Percentiles rank a stretch among this genome's conserved stretches.
Evolutionary conservation across 2,329 filamentous ascomycete genomes (phyloP).

Genomic region (Aspergillus pseudoglaucus): DNA sequence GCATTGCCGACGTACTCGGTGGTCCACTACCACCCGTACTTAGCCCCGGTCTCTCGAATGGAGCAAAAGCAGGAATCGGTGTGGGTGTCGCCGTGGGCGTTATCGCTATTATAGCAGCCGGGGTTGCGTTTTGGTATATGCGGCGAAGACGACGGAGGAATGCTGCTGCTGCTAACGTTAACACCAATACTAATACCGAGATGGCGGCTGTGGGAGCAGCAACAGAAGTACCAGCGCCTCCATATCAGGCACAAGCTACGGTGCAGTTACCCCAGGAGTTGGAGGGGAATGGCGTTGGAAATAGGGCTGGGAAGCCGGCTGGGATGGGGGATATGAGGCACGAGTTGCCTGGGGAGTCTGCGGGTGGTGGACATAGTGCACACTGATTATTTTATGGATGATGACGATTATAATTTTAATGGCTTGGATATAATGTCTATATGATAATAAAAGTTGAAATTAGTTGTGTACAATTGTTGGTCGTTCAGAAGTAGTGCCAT

Average conservation of each 20-base stretch:
- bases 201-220: background rate
- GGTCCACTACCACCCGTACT: too few relatives aligned
- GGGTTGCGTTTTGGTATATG: background rate
- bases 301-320: background rate
- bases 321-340: background rate
- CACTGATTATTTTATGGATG: too few relatives aligned
- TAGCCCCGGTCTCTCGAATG: background rate
- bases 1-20: background rate
- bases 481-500: too few relatives aligned
- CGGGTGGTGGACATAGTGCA: background rate
- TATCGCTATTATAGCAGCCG: background rate
- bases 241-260: background rate
- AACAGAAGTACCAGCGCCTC: background rate
- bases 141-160: background rate
- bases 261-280: too few relatives aligned
- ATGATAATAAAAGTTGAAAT: too few relatives aligned
- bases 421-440: too few relatives aligned
- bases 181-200: too few relatives aligned
- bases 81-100: background rate
- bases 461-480: too few relatives aligned
- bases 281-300: too few relatives aligned
- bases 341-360: background rate
- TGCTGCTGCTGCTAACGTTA: background rate
- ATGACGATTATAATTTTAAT: too few relatives aligned
- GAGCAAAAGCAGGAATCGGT: background rate